Evolutionary conservation across 352 stramenopile genomes (phyloP).

Genomic region (Phytophthora europaea): DNA sequence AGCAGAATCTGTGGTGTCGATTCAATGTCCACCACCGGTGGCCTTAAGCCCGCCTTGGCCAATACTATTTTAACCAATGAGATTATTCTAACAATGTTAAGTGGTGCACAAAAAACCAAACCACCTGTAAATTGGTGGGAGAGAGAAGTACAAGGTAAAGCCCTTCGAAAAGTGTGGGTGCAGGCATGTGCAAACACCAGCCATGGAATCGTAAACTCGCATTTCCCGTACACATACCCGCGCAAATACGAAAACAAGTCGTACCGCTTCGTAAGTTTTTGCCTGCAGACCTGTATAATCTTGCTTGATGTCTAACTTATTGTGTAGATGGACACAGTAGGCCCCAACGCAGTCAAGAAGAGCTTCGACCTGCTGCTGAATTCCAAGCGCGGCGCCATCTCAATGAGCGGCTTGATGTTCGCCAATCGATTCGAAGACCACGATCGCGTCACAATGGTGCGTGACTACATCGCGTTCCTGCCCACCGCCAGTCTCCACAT

Average conservation of each 20-base stretch:
- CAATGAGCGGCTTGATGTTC: constrained; percentile 24
- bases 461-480: constrained; percentile 15
- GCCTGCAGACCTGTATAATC: neutral
- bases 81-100: no score
- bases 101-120: no score
- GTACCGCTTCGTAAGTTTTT: constrained; percentile 20
- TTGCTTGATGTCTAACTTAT: neutral
- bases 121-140: no score
- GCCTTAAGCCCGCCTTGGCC: no score
- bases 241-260: constrained; percentile 18
- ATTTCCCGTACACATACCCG: constrained; percentile 12
- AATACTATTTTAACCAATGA: no score
- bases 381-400: neutral
- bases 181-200: no score
- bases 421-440: constrained; percentile 8
- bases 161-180: no score
- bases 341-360: constrained; percentile 16
- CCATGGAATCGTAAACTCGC: no score
- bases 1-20: no score
- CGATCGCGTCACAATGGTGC: constrained; percentile 10
- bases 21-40: no score
- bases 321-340: constrained; percentile 8
- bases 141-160: no score
- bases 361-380: constrained; percentile 29
- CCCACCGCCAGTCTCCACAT: constrained; percentile 17